Evolutionary conservation across 2,329 filamentous ascomycete genomes (phyloP).

Genomic region (Trichoderma sp.): DNA sequence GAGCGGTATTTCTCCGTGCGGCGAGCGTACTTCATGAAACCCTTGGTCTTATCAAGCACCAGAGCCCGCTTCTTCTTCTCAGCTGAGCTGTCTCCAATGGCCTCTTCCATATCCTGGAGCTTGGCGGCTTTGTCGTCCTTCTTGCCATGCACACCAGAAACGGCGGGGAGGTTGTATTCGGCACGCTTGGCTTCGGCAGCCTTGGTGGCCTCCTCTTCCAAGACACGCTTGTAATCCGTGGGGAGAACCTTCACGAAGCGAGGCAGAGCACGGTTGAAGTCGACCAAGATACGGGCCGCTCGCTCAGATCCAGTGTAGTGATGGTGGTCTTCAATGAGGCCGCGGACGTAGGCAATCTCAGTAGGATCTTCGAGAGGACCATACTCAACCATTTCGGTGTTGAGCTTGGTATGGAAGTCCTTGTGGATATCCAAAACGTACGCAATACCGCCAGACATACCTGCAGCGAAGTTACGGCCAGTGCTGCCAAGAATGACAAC

Average conservation of each 20-base stretch:
- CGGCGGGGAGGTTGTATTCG: constrained; percentile 76
- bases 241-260: constrained; percentile 93
- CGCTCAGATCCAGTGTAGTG: constrained; percentile 97
- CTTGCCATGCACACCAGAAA: constrained; percentile 65
- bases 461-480: constrained; percentile 94
- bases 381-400: constrained; percentile 96
- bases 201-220: constrained; percentile 83
- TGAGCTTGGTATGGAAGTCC: constrained; percentile 91
- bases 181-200: constrained; percentile 81
- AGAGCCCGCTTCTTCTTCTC: constrained; percentile 93
- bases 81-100: constrained; percentile 76
- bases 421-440: constrained; percentile 88
- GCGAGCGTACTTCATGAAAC: constrained; percentile 96
- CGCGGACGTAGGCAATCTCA: constrained; percentile 87
- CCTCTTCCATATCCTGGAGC: constrained; percentile 86
- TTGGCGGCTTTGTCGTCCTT: constrained; percentile 70
- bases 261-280: constrained; percentile 87
- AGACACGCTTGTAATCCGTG: constrained; percentile 92
- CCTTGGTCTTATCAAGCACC: constrained; percentile 94
- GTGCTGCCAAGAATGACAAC: constrained; percentile 84
- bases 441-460: constrained; percentile 98
- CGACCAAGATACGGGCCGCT: constrained; percentile 87
- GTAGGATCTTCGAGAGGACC: constrained; percentile 78
- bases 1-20: constrained; percentile 91
- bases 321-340: constrained; percentile 93